Conservation (phyloP, 2,329 filamentous ascomycete genomes). For the Cercospora zeina region DNA sequence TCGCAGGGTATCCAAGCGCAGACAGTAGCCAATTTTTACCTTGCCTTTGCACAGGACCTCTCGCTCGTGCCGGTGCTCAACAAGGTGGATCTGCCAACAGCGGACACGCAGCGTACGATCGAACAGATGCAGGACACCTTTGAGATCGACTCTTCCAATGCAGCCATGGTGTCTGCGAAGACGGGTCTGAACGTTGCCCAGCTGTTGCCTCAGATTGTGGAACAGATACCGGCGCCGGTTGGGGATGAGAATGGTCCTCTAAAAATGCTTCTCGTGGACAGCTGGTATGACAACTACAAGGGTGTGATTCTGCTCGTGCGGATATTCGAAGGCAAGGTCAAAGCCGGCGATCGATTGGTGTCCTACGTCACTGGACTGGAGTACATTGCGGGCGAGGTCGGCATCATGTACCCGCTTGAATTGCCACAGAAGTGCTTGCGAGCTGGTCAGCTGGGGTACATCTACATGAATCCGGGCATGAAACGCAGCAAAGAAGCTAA, state of each 20-base stretch:
- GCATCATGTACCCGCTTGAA: slow-evolving; percentile 90
- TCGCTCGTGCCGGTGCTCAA: slow-evolving; percentile 89
- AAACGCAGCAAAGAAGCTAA: slow-evolving; percentile 94
- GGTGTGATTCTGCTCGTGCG: slow-evolving; percentile 89
- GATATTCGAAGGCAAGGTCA: slow-evolving; percentile 83
- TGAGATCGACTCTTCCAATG: slow-evolving; percentile 77
- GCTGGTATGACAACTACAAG: slow-evolving; percentile 96
- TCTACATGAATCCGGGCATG: slow-evolving; percentile 98
- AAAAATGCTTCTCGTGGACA: slow-evolving; percentile 87
- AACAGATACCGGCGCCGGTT: slow-evolving; percentile 75
- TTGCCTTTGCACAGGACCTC: slow-evolving; percentile 89
- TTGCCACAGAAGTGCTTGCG: slow-evolving; percentile 77
- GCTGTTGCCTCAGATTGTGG: slow-evolving; percentile 82
- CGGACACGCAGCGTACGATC: slow-evolving; percentile 81
- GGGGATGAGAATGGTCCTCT: slow-evolving; percentile 73
- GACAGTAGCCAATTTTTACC: slow-evolving; percentile 97
- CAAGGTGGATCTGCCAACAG: slow-evolving; percentile 90
- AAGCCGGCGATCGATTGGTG: slow-evolving; percentile 78
- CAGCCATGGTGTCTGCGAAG: slow-evolving; percentile 83
- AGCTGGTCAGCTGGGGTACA: slow-evolving; percentile 92
- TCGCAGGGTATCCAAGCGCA: slow-evolving; percentile 96
- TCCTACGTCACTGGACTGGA: slow-evolving; percentile 86
- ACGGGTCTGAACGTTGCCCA: slow-evolving; percentile 83
- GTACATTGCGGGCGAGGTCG: slow-evolving; percentile 93
- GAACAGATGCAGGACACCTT: slow-evolving; percentile 84